These are phyloP conservation scores for Verticillium zaregamsianum DNA, from an alignment of 2,329 filamentous ascomycete genomes.

Conservation along the genomic window DNA sequence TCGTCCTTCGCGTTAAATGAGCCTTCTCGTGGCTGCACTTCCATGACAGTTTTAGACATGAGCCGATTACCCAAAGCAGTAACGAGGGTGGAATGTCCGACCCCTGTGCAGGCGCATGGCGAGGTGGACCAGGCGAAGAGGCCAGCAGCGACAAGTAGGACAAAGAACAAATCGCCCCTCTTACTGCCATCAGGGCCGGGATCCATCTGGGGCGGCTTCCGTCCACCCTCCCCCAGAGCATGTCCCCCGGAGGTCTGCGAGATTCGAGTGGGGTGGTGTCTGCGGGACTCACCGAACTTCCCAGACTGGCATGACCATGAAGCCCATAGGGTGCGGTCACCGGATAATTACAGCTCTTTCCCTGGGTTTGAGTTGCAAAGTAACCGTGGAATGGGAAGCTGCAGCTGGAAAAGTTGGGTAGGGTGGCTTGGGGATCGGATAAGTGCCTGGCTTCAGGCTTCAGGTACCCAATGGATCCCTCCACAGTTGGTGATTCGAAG, in stretches of 20 bases:
- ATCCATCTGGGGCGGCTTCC: not conserved
- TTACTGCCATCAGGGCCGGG: not conserved
- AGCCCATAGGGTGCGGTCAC: no score
- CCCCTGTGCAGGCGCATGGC: not conserved
- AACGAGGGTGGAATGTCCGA: not conserved
- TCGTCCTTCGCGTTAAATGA: not conserved
- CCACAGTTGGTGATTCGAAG: no score
- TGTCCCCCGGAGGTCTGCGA: not conserved
- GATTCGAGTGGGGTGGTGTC: not conserved
- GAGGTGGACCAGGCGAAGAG: no score
- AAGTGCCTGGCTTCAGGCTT: no score
- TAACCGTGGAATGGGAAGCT: not conserved
- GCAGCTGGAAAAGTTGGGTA: not conserved
- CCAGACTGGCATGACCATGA: not conserved
- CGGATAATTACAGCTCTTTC: not conserved
- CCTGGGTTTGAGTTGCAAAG: not conserved
- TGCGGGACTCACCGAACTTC: not conserved
- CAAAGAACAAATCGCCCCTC: not conserved
- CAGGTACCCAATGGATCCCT: no score
- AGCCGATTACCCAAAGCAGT: not conserved
- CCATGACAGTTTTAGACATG: not conserved
- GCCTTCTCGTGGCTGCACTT: not conserved
- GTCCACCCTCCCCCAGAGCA: not conserved
- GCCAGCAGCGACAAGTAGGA: not conserved
- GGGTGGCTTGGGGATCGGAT: not conserved